Evolutionary conservation across 1,284 basidiomycete species (phyloP).

Genomic region (Ceratobasidium sp.): DNA sequence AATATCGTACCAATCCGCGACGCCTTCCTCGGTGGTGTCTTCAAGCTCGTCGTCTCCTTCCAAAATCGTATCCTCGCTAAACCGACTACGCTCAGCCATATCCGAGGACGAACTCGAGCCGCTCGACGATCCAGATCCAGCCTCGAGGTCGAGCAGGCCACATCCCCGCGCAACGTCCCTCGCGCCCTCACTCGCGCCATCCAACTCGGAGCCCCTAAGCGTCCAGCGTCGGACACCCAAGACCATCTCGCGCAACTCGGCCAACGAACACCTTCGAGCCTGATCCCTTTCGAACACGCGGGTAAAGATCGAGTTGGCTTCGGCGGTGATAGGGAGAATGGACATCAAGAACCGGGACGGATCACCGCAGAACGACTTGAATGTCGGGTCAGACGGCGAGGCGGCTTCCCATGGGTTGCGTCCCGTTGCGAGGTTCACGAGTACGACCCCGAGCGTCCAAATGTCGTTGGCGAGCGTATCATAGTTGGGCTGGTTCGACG

Average conservation of each 20-base stretch:
- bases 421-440: slow-evolving; percentile 93
- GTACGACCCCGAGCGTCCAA: slow-evolving; percentile 95
- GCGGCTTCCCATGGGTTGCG: slow-evolving; percentile 91
- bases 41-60: slow-evolving; percentile 15
- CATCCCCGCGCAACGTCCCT: slow-evolving; percentile 45
- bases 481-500: slow-evolving; percentile 67
- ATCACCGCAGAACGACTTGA: slow-evolving; percentile 40
- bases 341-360: slow-evolving; percentile 43
- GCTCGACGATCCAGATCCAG: slow-evolving; percentile 23
- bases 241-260: slow-evolving; percentile 73
- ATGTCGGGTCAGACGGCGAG: slow-evolving; percentile 74
- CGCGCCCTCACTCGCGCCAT: slow-evolving; percentile 54
- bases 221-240: slow-evolving; percentile 75
- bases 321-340: slow-evolving; percentile 47
- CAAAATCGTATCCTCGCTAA: slow-evolving; percentile 41
- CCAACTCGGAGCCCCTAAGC: slow-evolving; percentile 69
- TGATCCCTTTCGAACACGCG: slow-evolving; percentile 61
- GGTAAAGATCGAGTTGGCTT: slow-evolving; percentile 46
- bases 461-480: slow-evolving; percentile 83
- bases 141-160: slow-evolving; percentile 18
- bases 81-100: slow-evolving; percentile 34
- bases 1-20: slow-evolving; percentile 14
- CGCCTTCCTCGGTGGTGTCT: slow-evolving; percentile 6
- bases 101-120: slow-evolving; percentile 8
- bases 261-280: slow-evolving; percentile 70